A percentile compares a stretch with the other conserved stretches of the same genome.
These are phyloP conservation scores for Rhodomyrtus psidioides DNA, from an alignment of 441 rosid genomes.

Conservation along the genomic window DNA sequence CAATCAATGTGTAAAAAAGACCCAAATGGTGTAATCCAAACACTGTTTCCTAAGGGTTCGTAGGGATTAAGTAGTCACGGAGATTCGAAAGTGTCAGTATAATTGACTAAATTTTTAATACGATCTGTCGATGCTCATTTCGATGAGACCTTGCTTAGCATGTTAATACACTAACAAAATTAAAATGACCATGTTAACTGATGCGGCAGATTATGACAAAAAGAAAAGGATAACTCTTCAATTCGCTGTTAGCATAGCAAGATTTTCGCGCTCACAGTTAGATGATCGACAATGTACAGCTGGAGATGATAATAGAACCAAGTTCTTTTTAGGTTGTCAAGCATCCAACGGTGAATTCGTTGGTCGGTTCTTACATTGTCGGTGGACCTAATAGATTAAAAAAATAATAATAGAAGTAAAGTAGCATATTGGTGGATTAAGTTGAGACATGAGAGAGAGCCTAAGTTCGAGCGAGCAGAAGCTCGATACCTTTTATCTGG, in stretches of 20 bases:
- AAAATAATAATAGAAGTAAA: no score
- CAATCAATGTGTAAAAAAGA: background rate
- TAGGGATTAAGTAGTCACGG: background rate
- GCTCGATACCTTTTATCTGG: no score
- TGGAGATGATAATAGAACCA: background rate
- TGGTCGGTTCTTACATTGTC: background rate
- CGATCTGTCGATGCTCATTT: background rate
- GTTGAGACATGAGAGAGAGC: no score
- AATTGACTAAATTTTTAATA: background rate
- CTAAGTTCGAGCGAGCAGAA: no score
- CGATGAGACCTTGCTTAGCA: background rate
- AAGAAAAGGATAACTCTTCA: background rate
- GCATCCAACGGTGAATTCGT: background rate
- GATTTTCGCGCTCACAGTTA: background rate
- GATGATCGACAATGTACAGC: background rate
- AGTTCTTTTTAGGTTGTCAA: background rate
- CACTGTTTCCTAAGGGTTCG: background rate
- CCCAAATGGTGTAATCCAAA: background rate
- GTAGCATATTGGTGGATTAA: background rate
- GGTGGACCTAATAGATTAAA: background rate
- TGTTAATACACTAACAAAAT: background rate
- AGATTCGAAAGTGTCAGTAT: background rate
- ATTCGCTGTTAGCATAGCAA: background rate
- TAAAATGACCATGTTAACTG: background rate
- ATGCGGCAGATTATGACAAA: background rate